A percentile compares a stretch with the other conserved stretches of the same genome.
These are phyloP conservation scores for Dujonia santamariae DNA, from an alignment of 1,139 yeast genomes.

Conservation along the genomic window DNA sequence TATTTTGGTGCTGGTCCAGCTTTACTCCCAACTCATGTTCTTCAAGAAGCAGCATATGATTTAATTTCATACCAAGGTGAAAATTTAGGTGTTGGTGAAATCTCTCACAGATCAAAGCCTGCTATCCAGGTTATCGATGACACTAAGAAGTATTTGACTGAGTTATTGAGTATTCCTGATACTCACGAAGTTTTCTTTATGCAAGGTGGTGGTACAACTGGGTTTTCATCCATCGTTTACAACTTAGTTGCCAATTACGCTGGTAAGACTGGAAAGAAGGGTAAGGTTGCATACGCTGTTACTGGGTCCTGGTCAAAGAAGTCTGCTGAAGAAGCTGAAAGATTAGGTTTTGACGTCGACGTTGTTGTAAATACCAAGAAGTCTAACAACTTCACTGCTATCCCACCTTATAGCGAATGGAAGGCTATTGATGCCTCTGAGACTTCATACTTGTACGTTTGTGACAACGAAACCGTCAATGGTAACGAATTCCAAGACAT, in stretches of 20 bases:
- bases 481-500: slow-evolving; percentile 77
- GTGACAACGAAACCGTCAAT: slow-evolving; percentile 95
- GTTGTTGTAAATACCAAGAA: slow-evolving; percentile 61
- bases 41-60: slow-evolving; percentile 85
- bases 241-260: slow-evolving; percentile 78
- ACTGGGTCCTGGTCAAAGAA: slow-evolving; percentile 95
- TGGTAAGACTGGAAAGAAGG: slow-evolving; percentile 63
- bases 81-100: slow-evolving; percentile 90
- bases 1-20: slow-evolving; percentile 99
- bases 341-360: slow-evolving; percentile 78
- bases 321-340: slow-evolving; percentile 77
- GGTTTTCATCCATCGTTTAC: slow-evolving; percentile 83
- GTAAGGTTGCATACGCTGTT: slow-evolving; percentile 82
- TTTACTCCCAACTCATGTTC: slow-evolving; percentile 73
- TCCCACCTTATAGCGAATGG: slow-evolving; percentile 73
- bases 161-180: slow-evolving; percentile 75
- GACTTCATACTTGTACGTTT: slow-evolving; percentile 81
- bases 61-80: slow-evolving; percentile 63
- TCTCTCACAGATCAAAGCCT: slow-evolving; percentile 87
- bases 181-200: slow-evolving; percentile 90
- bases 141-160: slow-evolving; percentile 63
- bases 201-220: slow-evolving; percentile 98
- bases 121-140: slow-evolving; percentile 76
- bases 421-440: slow-evolving; percentile 40
- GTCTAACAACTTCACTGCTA: slow-evolving; percentile 58